Percentiles rank a stretch among this genome's conserved stretches.
Evolutionary conservation across 202 grass and related monocot genomes (phyloP).

Genomic region (Carex arenaria): DNA sequence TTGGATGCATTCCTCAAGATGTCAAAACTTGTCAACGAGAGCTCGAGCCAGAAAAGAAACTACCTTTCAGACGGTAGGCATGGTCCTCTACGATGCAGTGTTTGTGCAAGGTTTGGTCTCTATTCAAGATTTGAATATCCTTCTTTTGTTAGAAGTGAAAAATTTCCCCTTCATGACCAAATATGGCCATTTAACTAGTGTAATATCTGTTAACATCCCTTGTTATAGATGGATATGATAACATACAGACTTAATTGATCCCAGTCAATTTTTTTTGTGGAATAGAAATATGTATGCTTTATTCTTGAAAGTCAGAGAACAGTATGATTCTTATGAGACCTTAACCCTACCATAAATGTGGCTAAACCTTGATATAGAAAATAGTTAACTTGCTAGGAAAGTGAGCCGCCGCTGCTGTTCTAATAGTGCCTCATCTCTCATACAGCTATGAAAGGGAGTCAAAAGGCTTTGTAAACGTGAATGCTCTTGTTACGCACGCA

Average conservation of each 20-base stretch:
- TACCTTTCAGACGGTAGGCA: slow-evolving; percentile 67
- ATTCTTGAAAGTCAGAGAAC: background rate
- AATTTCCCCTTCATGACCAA: background rate
- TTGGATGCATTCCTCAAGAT: slow-evolving; percentile 79
- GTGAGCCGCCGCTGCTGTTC: background rate
- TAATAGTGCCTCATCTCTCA: background rate
- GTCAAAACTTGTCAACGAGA: slow-evolving; percentile 67
- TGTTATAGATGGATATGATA: background rate
- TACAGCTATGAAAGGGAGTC: slow-evolving; percentile 41
- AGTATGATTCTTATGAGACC: background rate
- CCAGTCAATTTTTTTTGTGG: background rate
- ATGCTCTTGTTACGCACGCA: slow-evolving; percentile 60
- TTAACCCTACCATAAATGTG: background rate
- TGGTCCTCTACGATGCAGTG: slow-evolving; percentile 53
- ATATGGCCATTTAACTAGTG: background rate
- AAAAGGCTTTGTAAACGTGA: slow-evolving; percentile 48
- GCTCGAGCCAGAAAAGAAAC: slow-evolving; percentile 47
- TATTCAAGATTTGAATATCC: background rate
- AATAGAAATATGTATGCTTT: background rate
- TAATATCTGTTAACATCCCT: background rate
- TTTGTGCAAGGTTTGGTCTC: slow-evolving; percentile 62
- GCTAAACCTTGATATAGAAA: background rate
- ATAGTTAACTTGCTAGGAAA: background rate
- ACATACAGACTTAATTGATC: background rate
- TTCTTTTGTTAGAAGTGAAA: background rate